Conservation (phyloP, 225 moss, liverwort and hornwort genomes). For the Antitrichia curtipendula region DNA sequence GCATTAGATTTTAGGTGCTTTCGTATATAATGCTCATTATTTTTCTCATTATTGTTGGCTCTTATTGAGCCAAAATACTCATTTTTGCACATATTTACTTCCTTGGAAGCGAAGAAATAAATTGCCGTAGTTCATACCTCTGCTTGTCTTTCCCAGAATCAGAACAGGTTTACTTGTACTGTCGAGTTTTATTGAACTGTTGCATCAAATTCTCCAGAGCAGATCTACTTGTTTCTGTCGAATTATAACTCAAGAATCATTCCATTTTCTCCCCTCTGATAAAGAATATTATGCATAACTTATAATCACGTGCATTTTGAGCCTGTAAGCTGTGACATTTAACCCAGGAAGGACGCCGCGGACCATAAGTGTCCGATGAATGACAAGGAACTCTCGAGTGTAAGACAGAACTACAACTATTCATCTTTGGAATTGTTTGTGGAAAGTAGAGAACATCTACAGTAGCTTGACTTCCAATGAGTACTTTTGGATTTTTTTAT, state of each 20-base stretch:
- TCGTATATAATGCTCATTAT: constrained; percentile 7
- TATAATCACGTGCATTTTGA: not conserved
- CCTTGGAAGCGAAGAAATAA: constrained; percentile 1
- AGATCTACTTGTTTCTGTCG: not conserved
- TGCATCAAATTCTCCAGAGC: not conserved
- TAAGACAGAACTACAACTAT: no score
- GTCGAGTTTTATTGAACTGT: not conserved
- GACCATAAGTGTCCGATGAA: no score
- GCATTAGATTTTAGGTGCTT: not conserved
- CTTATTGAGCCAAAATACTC: constrained; percentile 6
- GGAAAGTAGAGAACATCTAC: no score
- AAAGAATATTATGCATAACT: not conserved
- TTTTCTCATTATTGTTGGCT: constrained; percentile 6
- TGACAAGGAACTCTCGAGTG: no score
- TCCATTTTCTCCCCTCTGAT: not conserved
- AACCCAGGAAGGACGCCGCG: no score
- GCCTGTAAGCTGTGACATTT: not conserved
- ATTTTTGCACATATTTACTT: constrained; percentile 6
- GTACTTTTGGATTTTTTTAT: no score
- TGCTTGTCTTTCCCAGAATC: not conserved
- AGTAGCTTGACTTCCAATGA: no score
- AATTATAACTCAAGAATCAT: not conserved
- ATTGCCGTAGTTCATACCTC: not conserved
- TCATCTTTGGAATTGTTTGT: no score
- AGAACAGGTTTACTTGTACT: not conserved